Evolutionary conservation across 176 grass and related monocot genomes (phyloP), one percentile per base, ranked within the genome.

Genomic region (Oryza coarctata): DNA sequence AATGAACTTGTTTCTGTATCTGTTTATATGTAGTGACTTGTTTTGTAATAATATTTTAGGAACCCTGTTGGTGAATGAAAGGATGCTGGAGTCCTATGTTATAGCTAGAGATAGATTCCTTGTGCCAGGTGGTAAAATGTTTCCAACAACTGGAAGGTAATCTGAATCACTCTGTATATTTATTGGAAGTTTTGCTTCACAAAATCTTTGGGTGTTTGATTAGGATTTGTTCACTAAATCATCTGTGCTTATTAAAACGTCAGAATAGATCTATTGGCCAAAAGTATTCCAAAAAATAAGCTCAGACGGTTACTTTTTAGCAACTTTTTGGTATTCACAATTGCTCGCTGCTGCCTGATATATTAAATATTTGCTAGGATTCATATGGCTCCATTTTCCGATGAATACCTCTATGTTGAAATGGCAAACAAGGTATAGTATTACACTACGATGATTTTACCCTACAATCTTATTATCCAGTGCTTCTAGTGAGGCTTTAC

Each of bases 341-440:
- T 70, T 79, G 38, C 77, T 70, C 74, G 80, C 44, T 86, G 25
- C 4, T 66, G 29, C 38, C 65, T 72, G 44, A 75, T 75, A 57
- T 77, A 12, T 86, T 73, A 6, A 41, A 84, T 88, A 65, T 80
- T 73, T 88, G 72, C 38, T 80, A 99, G 97, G 97, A 99, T 99
- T 83, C 93, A 96, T 50, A 94, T 99, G 93, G 93, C 97, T 88
- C 97, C 93, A 23, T 99, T 99, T 91, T 94, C 93, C 33, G 97
- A 99, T 90, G 97, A 99, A 80, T 99, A 99, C 82, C 97, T 99
- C 68, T 99, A 92, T 87, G 85, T 99, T 83, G 97, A 99, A 99
- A 89, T 99, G 87, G 97, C 97, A 87, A 99, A 99, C 83, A 99
- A 99, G 97, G 97, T 99, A 81, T 55, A 22, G 5, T 58, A 62